A percentile compares a stretch with the other conserved stretches of the same genome.
phyloP scores from a whole-genome alignment of 371 early-diverging fungal species.

The Mucor mucedo region DNA sequence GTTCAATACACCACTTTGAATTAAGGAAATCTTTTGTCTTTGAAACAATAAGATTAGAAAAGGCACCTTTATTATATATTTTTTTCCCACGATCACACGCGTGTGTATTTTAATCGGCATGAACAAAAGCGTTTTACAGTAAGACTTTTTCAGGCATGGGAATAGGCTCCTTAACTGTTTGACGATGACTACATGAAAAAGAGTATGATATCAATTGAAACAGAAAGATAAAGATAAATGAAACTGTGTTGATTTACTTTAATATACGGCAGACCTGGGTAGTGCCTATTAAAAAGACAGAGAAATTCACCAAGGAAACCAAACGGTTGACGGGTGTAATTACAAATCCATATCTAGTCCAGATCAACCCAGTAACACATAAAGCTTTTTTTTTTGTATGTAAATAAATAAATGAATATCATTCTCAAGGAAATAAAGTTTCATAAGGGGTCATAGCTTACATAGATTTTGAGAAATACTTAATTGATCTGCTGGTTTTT shows the following conservation, averaged over 20 bases:
- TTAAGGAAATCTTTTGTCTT: too few species aligned
- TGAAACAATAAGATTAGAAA: too few species aligned
- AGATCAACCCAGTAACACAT: constrained; percentile 89
- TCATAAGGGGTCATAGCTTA: constrained; percentile 26
- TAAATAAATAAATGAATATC: not conserved
- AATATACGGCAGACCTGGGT: constrained; percentile 74
- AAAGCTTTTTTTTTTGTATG: constrained; percentile 56
- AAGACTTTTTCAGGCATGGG: not conserved
- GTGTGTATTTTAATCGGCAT: too few species aligned
- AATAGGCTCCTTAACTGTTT: constrained; percentile 6
- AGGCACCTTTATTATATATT: too few species aligned
- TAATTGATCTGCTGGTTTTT: constrained; percentile 88
- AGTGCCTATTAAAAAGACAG: constrained; percentile 83
- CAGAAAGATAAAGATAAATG: not conserved
- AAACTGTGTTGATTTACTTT: constrained; percentile 33
- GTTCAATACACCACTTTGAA: too few species aligned
- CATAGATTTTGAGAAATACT: constrained; percentile 71
- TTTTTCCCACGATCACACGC: too few species aligned
- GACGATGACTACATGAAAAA: constrained; percentile 24
- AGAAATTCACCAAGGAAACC: constrained; percentile 84
- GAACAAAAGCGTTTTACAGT: not conserved
- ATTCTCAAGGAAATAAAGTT: too few species aligned
- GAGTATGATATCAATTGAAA: too few species aligned
- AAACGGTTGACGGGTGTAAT: constrained; percentile 88
- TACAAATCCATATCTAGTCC: constrained; percentile 88